Evolutionary conservation across 192 early-diverging fungal genomes (phyloP).

Genomic region (Entophlyctis helioformis): DNA sequence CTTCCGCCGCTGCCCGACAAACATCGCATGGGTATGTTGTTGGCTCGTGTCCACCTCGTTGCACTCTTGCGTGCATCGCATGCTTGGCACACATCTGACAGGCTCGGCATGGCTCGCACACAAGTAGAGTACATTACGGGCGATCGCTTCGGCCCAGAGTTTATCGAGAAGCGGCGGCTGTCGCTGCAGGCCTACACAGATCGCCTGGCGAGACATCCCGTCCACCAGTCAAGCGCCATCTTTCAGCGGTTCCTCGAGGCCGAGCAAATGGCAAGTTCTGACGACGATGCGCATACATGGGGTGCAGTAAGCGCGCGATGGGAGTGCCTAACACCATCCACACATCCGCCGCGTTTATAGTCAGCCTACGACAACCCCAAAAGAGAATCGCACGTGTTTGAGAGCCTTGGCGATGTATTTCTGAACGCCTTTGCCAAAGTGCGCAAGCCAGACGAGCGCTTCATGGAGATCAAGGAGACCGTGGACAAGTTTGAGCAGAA

Average conservation of each 20-base stretch:
- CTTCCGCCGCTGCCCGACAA: conserved; percentile 86
- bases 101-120: no score
- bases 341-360: no score
- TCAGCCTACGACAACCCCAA: no score
- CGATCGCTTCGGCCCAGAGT: conserved; percentile 85
- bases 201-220: conserved; percentile 70
- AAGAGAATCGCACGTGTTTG: conserved; percentile 48
- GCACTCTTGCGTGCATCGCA: background rate
- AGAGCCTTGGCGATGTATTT: conserved; percentile 71
- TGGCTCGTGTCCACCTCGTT: background rate
- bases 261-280: conserved; percentile 35
- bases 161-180: conserved; percentile 67
- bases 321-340: no score
- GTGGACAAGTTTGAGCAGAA: conserved; percentile 81
- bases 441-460: conserved; percentile 75
- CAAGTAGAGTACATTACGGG: conserved; percentile 84
- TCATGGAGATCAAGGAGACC: conserved; percentile 68
- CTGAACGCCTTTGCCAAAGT: conserved; percentile 86
- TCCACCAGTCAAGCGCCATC: conserved; percentile 55
- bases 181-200: conserved; percentile 76
- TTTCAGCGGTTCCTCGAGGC: conserved; percentile 76
- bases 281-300: no score
- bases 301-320: no score
- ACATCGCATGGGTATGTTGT: conserved; percentile 61
- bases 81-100: background rate